Evolutionary conservation across 257 asterid genomes (phyloP), one percentile per base, ranked within the genome.

Genomic region (Nyctanthes arbortristis): DNA sequence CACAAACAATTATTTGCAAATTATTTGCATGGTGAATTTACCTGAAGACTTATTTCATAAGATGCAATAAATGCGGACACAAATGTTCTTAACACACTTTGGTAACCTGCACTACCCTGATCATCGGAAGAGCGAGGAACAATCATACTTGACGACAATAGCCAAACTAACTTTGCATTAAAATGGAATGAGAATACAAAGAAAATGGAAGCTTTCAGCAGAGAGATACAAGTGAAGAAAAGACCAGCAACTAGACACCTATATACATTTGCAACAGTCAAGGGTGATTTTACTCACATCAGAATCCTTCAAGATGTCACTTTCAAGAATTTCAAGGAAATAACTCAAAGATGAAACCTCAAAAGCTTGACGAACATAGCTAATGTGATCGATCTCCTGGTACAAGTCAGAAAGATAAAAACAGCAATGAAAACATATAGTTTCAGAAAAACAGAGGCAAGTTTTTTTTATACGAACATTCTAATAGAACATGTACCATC

Each of bases 21-120:
- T n/a, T 56, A 61, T 55, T 47, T 58, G 58, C 30, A 36, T 45
- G 65, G 59, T 60, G 67, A 52, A 66, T 68, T n/a, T 83, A 89
- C 99, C 99, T 91, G 96, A 74, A 91, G 87, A 83, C 74, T 84
- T 81, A 91, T 85, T 84, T 94, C 99, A 65, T 89, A 94, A 64
- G 96, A 88, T 61, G 99, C 95, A 75, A 94, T 82, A 76, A 89
- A 91, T 25, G 99, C 84, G 7, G 99, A 89, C 74, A 91, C 34
- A 78, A 91, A 88, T 43, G 99, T 91, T 75, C 99, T 84, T 56
- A 90, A 72, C 65, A 94, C 93, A 70, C 97, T 86, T 40, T 85
- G 80, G 76, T 82, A 91, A 79, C 96, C 96, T 77, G 88, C 87
- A 73, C 73, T 68, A 52, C 87, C 96, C 96, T 93, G 86, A 71